These are phyloP conservation scores for Vitis riparia DNA, from an alignment of 164 flowering plant genomes.

Conservation along the genomic window DNA sequence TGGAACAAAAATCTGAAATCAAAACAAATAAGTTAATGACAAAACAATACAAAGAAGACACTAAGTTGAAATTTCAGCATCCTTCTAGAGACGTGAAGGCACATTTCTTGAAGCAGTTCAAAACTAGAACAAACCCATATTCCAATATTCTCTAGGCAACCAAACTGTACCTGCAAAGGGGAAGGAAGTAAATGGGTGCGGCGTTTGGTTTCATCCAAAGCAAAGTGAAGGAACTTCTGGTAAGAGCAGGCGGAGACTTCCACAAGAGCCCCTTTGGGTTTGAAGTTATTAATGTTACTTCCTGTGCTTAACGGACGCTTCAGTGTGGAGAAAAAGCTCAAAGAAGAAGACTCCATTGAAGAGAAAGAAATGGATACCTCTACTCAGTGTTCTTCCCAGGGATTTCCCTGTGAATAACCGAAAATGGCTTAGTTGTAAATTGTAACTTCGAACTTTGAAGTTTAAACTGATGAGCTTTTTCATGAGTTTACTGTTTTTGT, in stretches of 20 bases:
- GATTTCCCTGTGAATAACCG: no score
- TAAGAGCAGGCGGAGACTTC: conserved; percentile 45
- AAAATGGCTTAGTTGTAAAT: no score
- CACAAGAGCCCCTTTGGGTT: not conserved
- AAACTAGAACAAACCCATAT: not conserved
- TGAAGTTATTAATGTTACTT: not conserved
- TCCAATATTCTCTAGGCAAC: not conserved
- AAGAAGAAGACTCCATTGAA: conserved; percentile 11
- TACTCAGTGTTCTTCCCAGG: no score
- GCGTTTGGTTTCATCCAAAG: conserved; percentile 53
- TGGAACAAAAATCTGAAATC: no score
- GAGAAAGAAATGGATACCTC: no score
- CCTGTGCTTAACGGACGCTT: not conserved
- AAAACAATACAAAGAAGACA: no score
- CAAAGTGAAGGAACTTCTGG: conserved; percentile 56
- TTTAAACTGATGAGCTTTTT: no score
- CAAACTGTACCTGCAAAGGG: conserved; percentile 51
- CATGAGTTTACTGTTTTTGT: no score
- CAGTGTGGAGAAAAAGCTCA: conserved; percentile 7
- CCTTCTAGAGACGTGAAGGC: not conserved
- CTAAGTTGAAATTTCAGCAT: no score
- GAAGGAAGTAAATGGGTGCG: conserved; percentile 50
- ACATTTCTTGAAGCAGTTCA: not conserved
- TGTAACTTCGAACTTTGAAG: no score
- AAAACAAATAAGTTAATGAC: no score